These are phyloP conservation scores for Backusella australiensis DNA, from an alignment of 192 early-diverging fungal genomes.

Conservation along the genomic window DNA sequence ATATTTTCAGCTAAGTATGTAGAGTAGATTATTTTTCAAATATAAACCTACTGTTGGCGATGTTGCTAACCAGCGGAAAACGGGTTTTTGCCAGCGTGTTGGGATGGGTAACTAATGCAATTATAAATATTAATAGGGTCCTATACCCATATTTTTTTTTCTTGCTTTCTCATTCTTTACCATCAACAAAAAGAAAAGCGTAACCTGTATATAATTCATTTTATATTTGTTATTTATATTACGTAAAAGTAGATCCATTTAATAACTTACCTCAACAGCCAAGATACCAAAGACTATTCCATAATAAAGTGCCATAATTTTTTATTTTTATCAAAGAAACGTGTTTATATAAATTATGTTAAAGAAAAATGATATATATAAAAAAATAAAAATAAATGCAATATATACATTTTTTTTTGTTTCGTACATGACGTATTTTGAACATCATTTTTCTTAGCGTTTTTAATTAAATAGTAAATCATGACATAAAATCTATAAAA, in stretches of 20 bases:
- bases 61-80: slow-evolving; percentile 44
- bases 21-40: not conserved
- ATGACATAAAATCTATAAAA: not conserved
- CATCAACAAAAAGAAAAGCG: slow-evolving; percentile 19
- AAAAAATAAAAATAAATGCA: not conserved
- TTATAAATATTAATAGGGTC: not conserved
- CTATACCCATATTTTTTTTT: not conserved
- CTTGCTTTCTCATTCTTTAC: not conserved
- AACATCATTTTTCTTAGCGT: not conserved
- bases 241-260: not conserved
- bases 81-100: slow-evolving; percentile 41
- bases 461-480: not conserved
- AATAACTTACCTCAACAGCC: slow-evolving; percentile 40
- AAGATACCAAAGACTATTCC: slow-evolving; percentile 46
- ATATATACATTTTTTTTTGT: not conserved
- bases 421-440: not conserved
- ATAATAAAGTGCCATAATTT: slow-evolving; percentile 44
- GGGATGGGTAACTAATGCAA: slow-evolving; percentile 49
- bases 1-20: not conserved
- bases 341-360: not conserved
- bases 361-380: not conserved
- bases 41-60: slow-evolving; percentile 37
- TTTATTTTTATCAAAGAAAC: not conserved
- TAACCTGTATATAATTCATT: not conserved
- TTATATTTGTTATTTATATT: not conserved